Percentiles rank a stretch among this genome's conserved stretches.
phyloP scores from a whole-genome alignment of 306 rosid genomes.

The Begonia masoniana region DNA sequence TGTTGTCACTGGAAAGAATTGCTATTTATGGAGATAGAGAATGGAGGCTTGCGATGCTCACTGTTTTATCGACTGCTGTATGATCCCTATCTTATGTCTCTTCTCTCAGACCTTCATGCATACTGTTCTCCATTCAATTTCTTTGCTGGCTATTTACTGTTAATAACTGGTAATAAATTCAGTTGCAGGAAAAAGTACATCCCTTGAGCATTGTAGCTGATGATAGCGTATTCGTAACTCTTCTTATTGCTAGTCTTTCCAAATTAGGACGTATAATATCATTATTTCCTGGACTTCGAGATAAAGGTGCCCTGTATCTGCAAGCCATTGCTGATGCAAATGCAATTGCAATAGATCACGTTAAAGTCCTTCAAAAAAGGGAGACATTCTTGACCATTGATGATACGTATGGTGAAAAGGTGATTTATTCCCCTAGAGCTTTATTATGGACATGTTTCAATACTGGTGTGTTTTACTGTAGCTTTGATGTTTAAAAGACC shows the following conservation, averaged over 20 bases:
- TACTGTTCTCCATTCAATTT: not conserved
- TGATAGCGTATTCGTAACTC: slow-evolving; percentile 68
- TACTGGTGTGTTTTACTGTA: no score
- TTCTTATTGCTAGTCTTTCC: slow-evolving; percentile 46
- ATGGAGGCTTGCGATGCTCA: slow-evolving; percentile 61
- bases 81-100: slow-evolving; percentile 7
- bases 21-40: slow-evolving; percentile 63
- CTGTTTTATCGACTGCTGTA: slow-evolving; percentile 38
- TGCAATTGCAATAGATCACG: slow-evolving; percentile 36
- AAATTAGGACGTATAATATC: slow-evolving; percentile 41
- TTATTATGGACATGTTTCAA: not conserved
- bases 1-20: slow-evolving; percentile 61
- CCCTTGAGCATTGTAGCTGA: slow-evolving; percentile 62
- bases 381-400: slow-evolving; percentile 30
- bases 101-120: not conserved
- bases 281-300: slow-evolving; percentile 58
- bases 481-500: no score
- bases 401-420: slow-evolving; percentile 58
- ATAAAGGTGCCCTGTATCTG: slow-evolving; percentile 52
- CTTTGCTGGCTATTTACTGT: no score
- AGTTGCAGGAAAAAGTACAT: slow-evolving; percentile 56
- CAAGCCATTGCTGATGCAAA: slow-evolving; percentile 53
- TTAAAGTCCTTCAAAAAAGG: slow-evolving; percentile 50
- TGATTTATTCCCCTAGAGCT: slow-evolving; percentile 5
- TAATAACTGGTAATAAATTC: not conserved